Evolutionary conservation across 2,329 filamentous ascomycete species (phyloP).

Genomic region (Grosmannia penicillata): DNA sequence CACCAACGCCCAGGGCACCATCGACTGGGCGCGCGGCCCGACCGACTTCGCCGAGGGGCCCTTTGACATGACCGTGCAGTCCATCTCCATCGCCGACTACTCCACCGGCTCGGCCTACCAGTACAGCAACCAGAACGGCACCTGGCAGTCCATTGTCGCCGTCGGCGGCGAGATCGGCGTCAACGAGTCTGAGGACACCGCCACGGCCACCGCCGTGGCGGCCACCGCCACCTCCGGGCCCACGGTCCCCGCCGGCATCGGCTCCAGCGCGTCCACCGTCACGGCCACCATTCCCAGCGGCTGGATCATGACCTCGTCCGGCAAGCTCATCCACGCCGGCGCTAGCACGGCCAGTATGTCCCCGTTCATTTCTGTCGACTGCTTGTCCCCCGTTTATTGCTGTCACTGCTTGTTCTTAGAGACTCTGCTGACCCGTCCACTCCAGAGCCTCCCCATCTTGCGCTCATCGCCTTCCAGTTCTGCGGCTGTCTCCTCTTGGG

Average conservation of each 20-base stretch:
- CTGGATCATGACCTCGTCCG: conserved; percentile 65
- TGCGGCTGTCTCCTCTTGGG: conserved; percentile 23
- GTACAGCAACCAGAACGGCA: conserved; percentile 66
- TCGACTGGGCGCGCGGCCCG: conserved; percentile 74
- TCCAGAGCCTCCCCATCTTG: conserved; percentile 23
- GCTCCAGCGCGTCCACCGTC: conserved; percentile 34
- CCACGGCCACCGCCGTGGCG: conserved; percentile 45
- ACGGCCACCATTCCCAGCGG: conserved; percentile 53
- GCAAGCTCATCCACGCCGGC: conserved; percentile 63
- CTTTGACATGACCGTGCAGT: conserved; percentile 73
- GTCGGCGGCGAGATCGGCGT: conserved; percentile 66
- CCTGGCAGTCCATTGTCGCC: conserved; percentile 68
- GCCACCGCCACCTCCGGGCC: conserved; percentile 48
- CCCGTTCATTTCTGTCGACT: conserved; percentile 1
- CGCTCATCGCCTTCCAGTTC: conserved; percentile 32
- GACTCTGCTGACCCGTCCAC: no score
- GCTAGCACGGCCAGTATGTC: conserved; percentile 40
- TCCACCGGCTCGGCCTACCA: conserved; percentile 76
- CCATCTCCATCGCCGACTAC: conserved; percentile 71
- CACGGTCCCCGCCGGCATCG: conserved; percentile 56
- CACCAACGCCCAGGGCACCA: conserved; percentile 64
- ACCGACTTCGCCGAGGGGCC: conserved; percentile 76
- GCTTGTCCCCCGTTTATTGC: no score
- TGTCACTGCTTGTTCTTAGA: no score
- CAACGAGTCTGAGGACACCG: conserved; percentile 41